Base-by-base conservation (phyloP, 2,329 filamentous ascomycete species). In the Dactylellina parvicollis region DNA sequence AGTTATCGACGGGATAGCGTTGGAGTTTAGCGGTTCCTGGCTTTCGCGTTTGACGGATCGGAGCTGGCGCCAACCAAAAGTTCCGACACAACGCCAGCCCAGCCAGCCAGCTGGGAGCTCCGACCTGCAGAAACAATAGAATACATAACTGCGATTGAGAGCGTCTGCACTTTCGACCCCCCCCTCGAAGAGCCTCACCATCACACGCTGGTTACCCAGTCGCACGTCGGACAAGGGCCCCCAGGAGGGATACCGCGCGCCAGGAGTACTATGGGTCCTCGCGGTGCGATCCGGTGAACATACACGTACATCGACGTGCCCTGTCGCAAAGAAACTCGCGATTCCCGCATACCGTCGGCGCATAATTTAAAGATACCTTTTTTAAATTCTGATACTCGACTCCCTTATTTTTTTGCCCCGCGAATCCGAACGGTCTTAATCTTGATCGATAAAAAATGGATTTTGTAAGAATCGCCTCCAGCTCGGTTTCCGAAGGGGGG, bases 361-460 rank as follows among this genome's bases (percentile, higher is more conserved):
- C 20, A 49, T 30, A 49, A 20, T 44, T 44, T 44, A 44, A 16
- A n/a, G 10, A 14, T 38, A 38, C 34, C 16, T 4, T 14, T 38
- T 5, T 7, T n/a, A 5, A 38, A 5, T 3, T 14, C 34, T n/a
- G 34, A 9, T 9, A 38, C 34, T 38, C 34, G 34, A 38, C 12
- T 32, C n/a, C n/a, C n/a, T n/a, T n/a, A n/a, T n/a, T n/a, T n/a
- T 3, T 14, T n/a, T n/a, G 34, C 34, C 10, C 12, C 34, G 12
- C 34, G 34, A 38, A 4, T 32, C n/a, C n/a, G 18, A 42, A 61
- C 16, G 28, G 16, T 28, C 10, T 47, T 4, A 32, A 22, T 32
- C 28, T 24, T 32, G 26, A 22, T 49, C 16, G 24, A 66, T 32
- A 36, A n/a, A n/a, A n/a, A n/a, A 73, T 73, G 69, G 69, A 73